Percentiles rank a stretch among this genome's conserved stretches.
Conservation (phyloP, 1,284 basidiomycete species). For the Marasmius sp. region DNA sequence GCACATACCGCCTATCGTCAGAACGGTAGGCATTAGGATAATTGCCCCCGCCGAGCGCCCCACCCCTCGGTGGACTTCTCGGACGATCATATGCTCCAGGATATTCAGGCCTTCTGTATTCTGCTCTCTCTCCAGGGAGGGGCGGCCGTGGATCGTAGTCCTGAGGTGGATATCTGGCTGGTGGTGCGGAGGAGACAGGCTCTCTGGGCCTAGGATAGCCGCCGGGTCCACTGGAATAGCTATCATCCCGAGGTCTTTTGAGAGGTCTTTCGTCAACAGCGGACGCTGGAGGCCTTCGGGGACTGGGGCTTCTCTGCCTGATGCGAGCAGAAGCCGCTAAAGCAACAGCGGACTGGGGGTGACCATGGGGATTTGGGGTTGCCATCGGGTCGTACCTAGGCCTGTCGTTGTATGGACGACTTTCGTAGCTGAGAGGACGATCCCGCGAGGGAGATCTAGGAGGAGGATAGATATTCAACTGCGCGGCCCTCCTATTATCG, state of each 20-base stretch:
- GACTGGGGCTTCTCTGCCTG: conserved; percentile 37
- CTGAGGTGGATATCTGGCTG: conserved; percentile 3
- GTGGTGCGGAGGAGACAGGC: neutral
- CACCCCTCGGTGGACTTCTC: conserved; percentile 21
- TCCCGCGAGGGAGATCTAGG: conserved; percentile 16
- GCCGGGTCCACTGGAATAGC: conserved; percentile 10
- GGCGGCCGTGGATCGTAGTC: conserved; percentile 28
- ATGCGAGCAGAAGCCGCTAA: conserved; percentile 29
- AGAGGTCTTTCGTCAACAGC: conserved; percentile 33
- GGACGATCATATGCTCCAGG: conserved; percentile 25
- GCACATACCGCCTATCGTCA: conserved; percentile 25
- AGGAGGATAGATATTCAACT: conserved; percentile 17
- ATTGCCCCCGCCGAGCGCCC: conserved; percentile 9
- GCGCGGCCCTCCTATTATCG: conserved; percentile 26
- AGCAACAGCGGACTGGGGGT: conserved; percentile 17
- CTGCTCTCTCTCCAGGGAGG: conserved; percentile 17
- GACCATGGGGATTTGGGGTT: conserved; percentile 29
- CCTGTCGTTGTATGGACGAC: conserved; percentile 24
- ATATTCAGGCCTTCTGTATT: conserved; percentile 21
- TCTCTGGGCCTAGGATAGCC: neutral
- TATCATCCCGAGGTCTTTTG: conserved; percentile 35
- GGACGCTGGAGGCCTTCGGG: conserved; percentile 23
- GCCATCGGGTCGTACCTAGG: conserved; percentile 23
- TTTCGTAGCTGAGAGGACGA: conserved; percentile 10
- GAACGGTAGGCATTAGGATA: conserved; percentile 16